A percentile compares a stretch with the other conserved stretches of the same genome.
phyloP scores from a whole-genome alignment of 2,329 filamentous ascomycete species.

The Alternaria alternata region DNA sequence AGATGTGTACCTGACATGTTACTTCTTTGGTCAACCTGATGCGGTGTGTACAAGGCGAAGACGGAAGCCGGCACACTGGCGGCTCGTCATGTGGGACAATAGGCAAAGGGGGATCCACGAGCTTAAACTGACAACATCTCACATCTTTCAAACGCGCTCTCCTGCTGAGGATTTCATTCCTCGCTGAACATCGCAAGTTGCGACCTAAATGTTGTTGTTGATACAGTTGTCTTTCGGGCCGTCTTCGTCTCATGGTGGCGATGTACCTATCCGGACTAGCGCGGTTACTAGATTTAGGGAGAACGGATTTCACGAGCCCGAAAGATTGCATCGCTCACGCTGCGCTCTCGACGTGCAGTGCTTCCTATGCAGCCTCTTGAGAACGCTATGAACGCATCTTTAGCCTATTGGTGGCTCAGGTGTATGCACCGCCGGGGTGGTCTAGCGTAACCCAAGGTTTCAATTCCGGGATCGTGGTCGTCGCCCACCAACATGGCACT shows the following conservation, averaged over 20 bases:
- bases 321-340: neutral
- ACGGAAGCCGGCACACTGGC: neutral
- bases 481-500: neutral
- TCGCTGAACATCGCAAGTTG: neutral
- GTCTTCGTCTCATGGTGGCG: neutral
- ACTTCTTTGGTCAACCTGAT: neutral
- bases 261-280: neutral
- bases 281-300: neutral
- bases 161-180: neutral
- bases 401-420: neutral
- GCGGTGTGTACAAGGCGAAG: neutral
- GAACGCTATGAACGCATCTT: neutral
- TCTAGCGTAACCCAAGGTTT: neutral
- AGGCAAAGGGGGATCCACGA: neutral
- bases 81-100: neutral
- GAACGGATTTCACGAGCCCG: neutral
- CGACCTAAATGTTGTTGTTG: neutral
- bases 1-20: neutral
- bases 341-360: neutral
- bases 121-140: neutral
- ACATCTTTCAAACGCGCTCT: neutral
- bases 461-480: neutral
- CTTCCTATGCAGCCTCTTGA: neutral
- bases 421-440: neutral
- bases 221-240: neutral